Evolutionary conservation across 2,329 filamentous ascomycete genomes (phyloP), one percentile per base, ranked within the genome.

Genomic region (Atkinsonella hypoxylon): DNA sequence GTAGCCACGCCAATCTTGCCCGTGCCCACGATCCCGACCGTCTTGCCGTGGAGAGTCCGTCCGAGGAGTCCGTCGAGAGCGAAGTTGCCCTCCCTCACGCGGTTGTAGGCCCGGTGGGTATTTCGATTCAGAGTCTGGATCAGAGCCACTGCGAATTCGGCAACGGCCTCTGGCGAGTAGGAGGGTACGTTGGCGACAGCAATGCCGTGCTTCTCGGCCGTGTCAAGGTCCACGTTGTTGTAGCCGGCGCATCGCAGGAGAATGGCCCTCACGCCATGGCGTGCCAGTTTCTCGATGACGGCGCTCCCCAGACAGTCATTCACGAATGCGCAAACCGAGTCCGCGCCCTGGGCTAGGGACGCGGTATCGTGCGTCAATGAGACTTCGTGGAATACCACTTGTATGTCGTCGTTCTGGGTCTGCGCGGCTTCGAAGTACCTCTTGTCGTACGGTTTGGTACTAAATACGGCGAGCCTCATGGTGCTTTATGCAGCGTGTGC

Each of bases 31-130:
- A 87, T 67, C 7, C 83, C 83, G 3, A 85, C 80, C 1, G 81
- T 85, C 67, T 82, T 82, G 45, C 80, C 79, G 58, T 74, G 62
- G 15, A 86, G 68, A 1, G 80, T 85, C 44, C 66, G 70, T 2
- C 82, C 82, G 15, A 81, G 67, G n/a, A 82, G 65, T 2, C 82
- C 82, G 54, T 82, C 75, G 32, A 86, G 75, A 43, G 73, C 75
- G 61, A 85, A 86, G 62, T 86, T 85, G 47, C 78, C 81, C 63
- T 85, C 81, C 42, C 81, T 77, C 18, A 83, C 81, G 26, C 82
- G 78, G 62, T 81, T 83, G 65, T 82, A 85, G 3, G 82, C 79
- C 20, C 79, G 77, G 62, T 85, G 82, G 13, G 79, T 84, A 60
- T 81, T 78, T 42, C 82, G 78, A 62, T 85, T 83, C 42, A 85